These are phyloP conservation scores for Cardiospermum halicacabum DNA, from an alignment of 345 rosid species.

Conservation along the genomic window DNA sequence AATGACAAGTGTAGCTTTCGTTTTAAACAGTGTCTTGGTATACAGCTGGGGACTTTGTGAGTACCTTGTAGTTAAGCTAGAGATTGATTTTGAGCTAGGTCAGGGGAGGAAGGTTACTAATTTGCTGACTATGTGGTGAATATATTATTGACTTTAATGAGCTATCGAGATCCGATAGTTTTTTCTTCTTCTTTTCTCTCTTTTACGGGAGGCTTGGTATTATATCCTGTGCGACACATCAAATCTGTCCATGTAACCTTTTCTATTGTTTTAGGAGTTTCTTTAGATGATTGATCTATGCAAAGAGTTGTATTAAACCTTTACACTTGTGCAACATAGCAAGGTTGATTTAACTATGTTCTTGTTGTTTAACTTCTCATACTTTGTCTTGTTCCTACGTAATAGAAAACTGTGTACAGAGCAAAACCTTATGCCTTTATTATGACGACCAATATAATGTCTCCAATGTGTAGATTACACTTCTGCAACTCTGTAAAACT, in stretches of 20 bases:
- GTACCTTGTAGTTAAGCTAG: neutral
- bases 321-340: neutral
- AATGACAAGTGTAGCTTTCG: neutral
- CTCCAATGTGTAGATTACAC: neutral
- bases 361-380: neutral
- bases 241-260: neutral
- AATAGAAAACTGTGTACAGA: neutral
- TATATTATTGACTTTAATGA: neutral
- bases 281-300: neutral
- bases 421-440: neutral
- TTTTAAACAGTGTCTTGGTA: neutral
- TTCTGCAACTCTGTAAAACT: neutral
- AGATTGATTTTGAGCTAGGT: neutral
- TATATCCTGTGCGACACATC: neutral
- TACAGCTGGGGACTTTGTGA: neutral
- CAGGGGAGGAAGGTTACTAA: neutral
- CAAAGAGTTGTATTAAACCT: neutral
- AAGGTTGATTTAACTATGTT: neutral
- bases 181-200: too few relatives aligned
- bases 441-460: neutral
- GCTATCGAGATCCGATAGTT: neutral
- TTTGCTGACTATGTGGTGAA: neutral
- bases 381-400: neutral
- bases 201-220: neutral
- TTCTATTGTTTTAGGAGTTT: neutral